Base-by-base conservation (phyloP, 805 yeast species). In the Candida awuae region DNA sequence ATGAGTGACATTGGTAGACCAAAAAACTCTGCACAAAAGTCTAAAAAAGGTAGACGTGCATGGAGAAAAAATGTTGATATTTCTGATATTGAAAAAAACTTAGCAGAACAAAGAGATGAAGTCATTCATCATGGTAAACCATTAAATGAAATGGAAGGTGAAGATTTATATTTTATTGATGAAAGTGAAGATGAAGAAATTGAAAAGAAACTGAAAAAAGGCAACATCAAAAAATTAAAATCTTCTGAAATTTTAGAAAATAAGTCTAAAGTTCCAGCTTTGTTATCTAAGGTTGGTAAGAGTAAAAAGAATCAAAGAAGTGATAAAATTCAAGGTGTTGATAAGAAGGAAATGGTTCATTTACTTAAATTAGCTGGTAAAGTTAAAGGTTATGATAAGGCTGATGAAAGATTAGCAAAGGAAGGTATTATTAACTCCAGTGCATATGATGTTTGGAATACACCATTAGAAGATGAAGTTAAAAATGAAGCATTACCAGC, bases 21-120 rank as follows among this genome's bases (percentile, higher is more conserved):
- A 12, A 33, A 29, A 13, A 58, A 74, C 17, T 77, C 72, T 49
- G 70, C 68, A 49, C 96, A 88, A 62, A 55, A 82, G 4, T 86
- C 96, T 7, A 73, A 97, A 54, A 92, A 92, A 66, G 95, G 95
- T 32, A 90, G 84, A 70, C 80, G 73, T 57, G 78, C 95, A 5
- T 85, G 97, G 94, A 76, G 95, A 58, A 86, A 86, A 62, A 85
- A 92, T 60, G 83, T 92, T 42, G 95, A 92, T 58, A 65, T 92
- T 15, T 77, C 75, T 18, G 96, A 86, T 47, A 67, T 92, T 35
- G 86, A 83, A 53, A 59, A 63, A 23, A 82, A 81, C 10, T 63
- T 90, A 29, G 90, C 80, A 49, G 77, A 73, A 32, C 68, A 69
- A 37, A 68, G 86, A 42, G 94, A 85, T 37, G 75, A 77, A 42